Evolutionary conservation across 768 basidiomycete genomes (phyloP).

Genomic region (Strobilomyces confusus): DNA sequence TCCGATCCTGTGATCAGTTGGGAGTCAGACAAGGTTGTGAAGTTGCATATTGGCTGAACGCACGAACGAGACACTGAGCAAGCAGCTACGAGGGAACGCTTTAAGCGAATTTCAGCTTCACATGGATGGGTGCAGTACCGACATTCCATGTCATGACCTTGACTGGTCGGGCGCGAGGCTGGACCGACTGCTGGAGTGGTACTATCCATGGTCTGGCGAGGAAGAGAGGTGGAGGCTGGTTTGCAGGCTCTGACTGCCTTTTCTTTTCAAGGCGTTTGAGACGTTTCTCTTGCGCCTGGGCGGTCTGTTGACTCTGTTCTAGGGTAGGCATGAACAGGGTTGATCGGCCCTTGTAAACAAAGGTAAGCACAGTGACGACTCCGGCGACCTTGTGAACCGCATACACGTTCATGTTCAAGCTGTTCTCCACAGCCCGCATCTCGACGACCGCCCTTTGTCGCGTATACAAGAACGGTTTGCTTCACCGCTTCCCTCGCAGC

Average conservation of each 20-base stretch:
- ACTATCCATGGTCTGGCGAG: conserved; percentile 34
- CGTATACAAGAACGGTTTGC: background rate
- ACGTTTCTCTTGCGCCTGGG: conserved; percentile 45
- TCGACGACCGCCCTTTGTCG: conserved; percentile 16
- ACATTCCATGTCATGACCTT: conserved; percentile 85
- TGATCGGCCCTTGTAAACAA: too few species aligned
- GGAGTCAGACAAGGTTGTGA: background rate
- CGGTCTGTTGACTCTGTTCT: conserved; percentile 57
- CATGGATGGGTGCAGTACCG: conserved; percentile 34
- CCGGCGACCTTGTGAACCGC: background rate
- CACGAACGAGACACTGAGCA: conserved; percentile 77
- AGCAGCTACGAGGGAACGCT: conserved; percentile 48
- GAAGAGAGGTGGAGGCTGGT: conserved; percentile 4
- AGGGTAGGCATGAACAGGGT: conserved; percentile 37
- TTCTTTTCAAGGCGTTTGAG: conserved; percentile 45
- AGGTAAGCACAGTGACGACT: conserved; percentile 9
- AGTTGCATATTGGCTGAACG: conserved; percentile 30
- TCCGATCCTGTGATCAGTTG: conserved; percentile 54
- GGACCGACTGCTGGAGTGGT: conserved; percentile 12
- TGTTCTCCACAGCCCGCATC: conserved; percentile 25
- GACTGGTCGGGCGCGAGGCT: conserved; percentile 19
- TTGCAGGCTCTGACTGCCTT: conserved; percentile 7
- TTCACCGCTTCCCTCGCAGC: background rate
- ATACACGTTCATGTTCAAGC: conserved; percentile 21
- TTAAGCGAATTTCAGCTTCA: conserved; percentile 2